Evolutionary conservation across 495 filamentous ascomycete species (phyloP).

Genomic region (Pyrenopolyporus hunteri): DNA sequence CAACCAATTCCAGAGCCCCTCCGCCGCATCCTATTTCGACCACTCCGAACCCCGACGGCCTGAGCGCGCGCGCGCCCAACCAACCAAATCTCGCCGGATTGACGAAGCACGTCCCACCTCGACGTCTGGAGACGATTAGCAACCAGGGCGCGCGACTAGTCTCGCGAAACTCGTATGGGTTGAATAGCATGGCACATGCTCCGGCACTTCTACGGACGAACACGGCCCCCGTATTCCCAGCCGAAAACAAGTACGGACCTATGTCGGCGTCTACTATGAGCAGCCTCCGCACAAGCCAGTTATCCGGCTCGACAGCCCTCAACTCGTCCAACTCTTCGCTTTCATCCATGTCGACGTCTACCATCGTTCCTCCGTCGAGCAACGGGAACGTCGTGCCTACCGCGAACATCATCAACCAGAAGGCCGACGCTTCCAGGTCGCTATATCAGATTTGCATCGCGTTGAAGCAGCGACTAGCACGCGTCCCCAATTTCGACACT

Average conservation of each 20-base stretch:
- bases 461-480: slow-evolving; percentile 76
- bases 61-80: neutral
- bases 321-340: slow-evolving; percentile 55
- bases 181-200: slow-evolving; percentile 57
- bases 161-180: slow-evolving; percentile 43
- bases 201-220: slow-evolving; percentile 57
- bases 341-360: slow-evolving; percentile 52
- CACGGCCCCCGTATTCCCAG: slow-evolving; percentile 54
- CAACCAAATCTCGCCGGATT: slow-evolving; percentile 12
- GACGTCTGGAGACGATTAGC: slow-evolving; percentile 5
- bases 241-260: slow-evolving; percentile 47
- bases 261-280: slow-evolving; percentile 51
- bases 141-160: slow-evolving; percentile 11
- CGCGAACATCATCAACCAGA: slow-evolving; percentile 93
- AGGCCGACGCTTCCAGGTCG: slow-evolving; percentile 83
- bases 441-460: slow-evolving; percentile 94
- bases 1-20: slow-evolving; percentile 8
- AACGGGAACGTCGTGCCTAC: slow-evolving; percentile 71
- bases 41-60: neutral
- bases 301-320: slow-evolving; percentile 58
- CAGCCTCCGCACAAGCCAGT: slow-evolving; percentile 58
- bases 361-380: slow-evolving; percentile 48
- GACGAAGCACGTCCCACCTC: slow-evolving; percentile 5
- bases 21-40: slow-evolving; percentile 6
- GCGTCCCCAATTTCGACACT: slow-evolving; percentile 80